phyloP scores from a whole-genome alignment of 2,329 filamentous ascomycete species.

The Aspergillus amoenus region DNA sequence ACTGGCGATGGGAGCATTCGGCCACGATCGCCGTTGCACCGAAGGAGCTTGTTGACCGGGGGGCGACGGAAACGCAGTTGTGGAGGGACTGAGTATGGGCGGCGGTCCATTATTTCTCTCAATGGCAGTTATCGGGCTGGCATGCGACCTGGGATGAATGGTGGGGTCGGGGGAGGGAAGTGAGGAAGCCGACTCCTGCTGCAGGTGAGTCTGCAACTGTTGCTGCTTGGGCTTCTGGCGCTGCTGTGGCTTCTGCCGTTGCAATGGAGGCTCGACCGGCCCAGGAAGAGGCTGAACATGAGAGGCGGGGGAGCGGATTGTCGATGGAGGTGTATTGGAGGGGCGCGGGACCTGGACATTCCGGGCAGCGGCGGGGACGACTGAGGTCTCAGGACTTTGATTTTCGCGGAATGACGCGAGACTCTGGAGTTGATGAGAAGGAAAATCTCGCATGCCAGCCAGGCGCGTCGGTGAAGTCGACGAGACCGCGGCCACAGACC shows the following conservation, averaged over 20 bases:
- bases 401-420: conserved; percentile 1
- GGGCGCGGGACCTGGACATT: conserved; percentile 9
- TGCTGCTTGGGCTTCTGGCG: conserved; percentile 6
- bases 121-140: conserved; percentile 24
- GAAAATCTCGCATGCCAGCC: conserved; percentile 17
- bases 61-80: conserved; percentile 54
- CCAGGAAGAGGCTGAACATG: background rate
- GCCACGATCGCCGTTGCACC: background rate
- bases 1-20: background rate
- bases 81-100: conserved; percentile 36
- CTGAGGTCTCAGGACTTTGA: background rate
- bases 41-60: conserved; percentile 24
- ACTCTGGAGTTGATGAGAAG: conserved; percentile 9
- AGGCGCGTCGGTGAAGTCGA: conserved; percentile 1
- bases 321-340: background rate
- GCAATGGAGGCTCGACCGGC: background rate
- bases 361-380: background rate
- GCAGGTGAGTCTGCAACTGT: conserved; percentile 5
- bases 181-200: conserved; percentile 12
- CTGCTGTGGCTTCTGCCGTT: conserved; percentile 16
- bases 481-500: background rate
- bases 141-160: conserved; percentile 21
- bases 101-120: conserved; percentile 13
- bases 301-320: conserved; percentile 2
- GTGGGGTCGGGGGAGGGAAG: conserved; percentile 33